These are phyloP conservation scores for Microbotryum silenes-acaulis DNA, from an alignment of 1,284 basidiomycete species.

Conservation along the genomic window DNA sequence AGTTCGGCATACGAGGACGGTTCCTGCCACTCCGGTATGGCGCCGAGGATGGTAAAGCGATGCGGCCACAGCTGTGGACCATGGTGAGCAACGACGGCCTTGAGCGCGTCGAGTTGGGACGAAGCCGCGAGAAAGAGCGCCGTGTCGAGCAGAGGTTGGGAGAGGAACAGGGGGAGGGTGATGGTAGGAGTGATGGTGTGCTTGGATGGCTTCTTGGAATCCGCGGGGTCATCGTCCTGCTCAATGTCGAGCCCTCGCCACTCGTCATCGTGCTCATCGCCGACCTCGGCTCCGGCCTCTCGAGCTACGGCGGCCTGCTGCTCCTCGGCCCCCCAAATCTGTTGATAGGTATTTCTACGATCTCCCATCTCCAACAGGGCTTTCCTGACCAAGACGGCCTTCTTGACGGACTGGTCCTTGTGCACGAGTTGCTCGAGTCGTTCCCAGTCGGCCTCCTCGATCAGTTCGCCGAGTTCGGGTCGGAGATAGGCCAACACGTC, in stretches of 20 bases:
- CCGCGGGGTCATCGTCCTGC: slow-evolving; percentile 1
- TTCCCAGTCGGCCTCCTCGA: slow-evolving; percentile 9
- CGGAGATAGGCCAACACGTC: slow-evolving; percentile 1
- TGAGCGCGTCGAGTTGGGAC: slow-evolving; percentile 54
- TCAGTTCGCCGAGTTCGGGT: neutral
- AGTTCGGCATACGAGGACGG: slow-evolving; percentile 57
- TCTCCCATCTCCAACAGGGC: slow-evolving; percentile 24
- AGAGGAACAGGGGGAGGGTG: slow-evolving; percentile 57
- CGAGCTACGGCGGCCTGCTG: neutral
- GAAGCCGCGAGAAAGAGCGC: slow-evolving; percentile 60
- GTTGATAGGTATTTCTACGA: slow-evolving; percentile 23
- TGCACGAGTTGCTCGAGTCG: slow-evolving; percentile 1
- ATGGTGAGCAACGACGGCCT: slow-evolving; percentile 55
- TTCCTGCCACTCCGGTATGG: slow-evolving; percentile 61
- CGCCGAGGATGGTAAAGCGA: slow-evolving; percentile 61
- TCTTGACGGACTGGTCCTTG: slow-evolving; percentile 4
- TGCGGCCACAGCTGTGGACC: slow-evolving; percentile 54
- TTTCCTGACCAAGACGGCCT: slow-evolving; percentile 3
- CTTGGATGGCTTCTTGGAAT: slow-evolving; percentile 11
- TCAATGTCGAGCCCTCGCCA: slow-evolving; percentile 26
- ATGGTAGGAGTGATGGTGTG: slow-evolving; percentile 44
- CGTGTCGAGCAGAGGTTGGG: slow-evolving; percentile 51
- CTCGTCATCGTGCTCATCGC: slow-evolving; percentile 12
- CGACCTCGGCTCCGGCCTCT: neutral
- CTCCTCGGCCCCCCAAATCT: slow-evolving; percentile 12